A percentile compares a stretch with the other conserved stretches of the same genome.
Evolutionary conservation across 129 eudicot genomes (phyloP).

Genomic region (Calendula officinalis): DNA sequence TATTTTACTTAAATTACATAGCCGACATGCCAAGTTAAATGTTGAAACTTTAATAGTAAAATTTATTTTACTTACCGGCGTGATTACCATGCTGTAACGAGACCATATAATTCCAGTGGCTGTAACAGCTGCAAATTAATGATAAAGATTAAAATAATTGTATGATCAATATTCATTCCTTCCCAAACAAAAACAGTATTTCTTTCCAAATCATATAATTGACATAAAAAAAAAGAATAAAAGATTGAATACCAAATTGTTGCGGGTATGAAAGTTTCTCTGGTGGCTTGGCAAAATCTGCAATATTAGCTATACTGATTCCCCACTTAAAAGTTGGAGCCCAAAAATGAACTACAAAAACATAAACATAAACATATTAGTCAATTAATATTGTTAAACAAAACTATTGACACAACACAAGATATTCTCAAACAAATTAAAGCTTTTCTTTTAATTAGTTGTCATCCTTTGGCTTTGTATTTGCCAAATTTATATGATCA

Average conservation of each 20-base stretch:
- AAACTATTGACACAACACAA: neutral
- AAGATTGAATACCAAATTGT: conserved; percentile 65
- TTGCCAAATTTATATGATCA: conserved; percentile 6
- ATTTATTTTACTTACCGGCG: conserved; percentile 63
- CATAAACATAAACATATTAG: neutral
- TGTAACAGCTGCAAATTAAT: conserved; percentile 67
- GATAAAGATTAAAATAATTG: neutral
- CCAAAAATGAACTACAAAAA: conserved; percentile 88
- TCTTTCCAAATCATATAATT: conserved; percentile 4
- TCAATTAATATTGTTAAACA: neutral
- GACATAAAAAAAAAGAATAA: neutral
- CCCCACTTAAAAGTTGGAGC: conserved; percentile 99
- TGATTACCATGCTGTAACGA: conserved; percentile 94
- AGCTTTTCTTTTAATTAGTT: neutral
- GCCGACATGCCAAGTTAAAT: neutral
- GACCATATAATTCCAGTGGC: conserved; percentile 95
- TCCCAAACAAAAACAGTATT: neutral
- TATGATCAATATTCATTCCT: neutral
- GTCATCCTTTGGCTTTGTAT: neutral
- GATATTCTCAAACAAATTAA: neutral
- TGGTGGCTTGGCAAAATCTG: conserved; percentile 89
- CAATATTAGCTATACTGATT: conserved; percentile 88
- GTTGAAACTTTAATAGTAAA: conserved; percentile 1
- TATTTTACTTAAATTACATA: neutral
- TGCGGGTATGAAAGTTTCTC: conserved; percentile 98